Evolutionary conservation across 768 basidiomycete species (phyloP), one percentile per base, ranked within the genome.

Genomic region (Suillus paluster): DNA sequence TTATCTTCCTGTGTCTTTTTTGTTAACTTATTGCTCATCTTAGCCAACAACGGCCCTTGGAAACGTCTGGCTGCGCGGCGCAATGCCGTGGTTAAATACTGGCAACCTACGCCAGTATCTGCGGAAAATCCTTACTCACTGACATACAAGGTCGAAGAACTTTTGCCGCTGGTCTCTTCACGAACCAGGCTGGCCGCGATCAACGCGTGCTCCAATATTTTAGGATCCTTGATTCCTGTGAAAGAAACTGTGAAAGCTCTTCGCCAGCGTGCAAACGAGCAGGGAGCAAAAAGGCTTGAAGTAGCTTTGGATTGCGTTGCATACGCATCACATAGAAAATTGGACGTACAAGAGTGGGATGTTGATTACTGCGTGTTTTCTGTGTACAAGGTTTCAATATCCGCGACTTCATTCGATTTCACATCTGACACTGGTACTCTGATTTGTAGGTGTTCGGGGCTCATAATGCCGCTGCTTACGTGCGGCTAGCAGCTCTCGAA

Each of bases 21-120:
- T 44, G 49, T 2, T 23, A 11, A 9, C 19, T 5, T 2, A 17
- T 25, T 42, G 27, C 39, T 55, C 25, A 55, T 55, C 23, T 5
- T 63, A 91, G 91, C 92, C 2, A 93, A 94, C 65, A 83, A 73
- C 11, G 90, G 90, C 0, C 82, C 87, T 2, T 94, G 91, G 91
- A 91, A 90, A 76, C 84, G 84, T 61, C 81, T 93, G 14, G 90
- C 91, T 0, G 78, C 78, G n/a, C 83, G 88, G 5, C 77, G 76
- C 5, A 83, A 84, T 9, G 83, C 83, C 1, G 66, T 79, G 0
- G 48, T 92, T 52, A 87, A 88, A 66, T 76, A 80, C 65, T 93
- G 91, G 91, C 75, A 76, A 3, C 76, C 84, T 2, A 75, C 74
- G 11, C 78, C 83, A 5, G 78, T 81, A 41, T 77, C 75, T 56